Conservation (phyloP, 2,329 filamentous ascomycete genomes). For the Pseudogymnoascus sp. region DNA sequence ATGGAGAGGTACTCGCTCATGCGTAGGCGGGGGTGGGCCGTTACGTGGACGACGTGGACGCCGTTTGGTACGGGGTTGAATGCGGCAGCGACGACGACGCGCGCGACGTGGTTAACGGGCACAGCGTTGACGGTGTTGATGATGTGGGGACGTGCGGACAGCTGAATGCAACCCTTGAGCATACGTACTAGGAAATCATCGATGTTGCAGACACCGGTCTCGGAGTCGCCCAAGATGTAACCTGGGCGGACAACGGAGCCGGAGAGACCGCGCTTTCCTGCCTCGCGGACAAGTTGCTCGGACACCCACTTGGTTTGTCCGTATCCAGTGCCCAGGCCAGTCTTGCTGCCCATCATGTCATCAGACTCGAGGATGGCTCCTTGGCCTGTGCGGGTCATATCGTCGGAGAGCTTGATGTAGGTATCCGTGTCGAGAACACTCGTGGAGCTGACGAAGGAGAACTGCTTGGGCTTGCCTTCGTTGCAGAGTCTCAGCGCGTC, state of each 20-base stretch:
- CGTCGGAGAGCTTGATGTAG: constrained; percentile 67
- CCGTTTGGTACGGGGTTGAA: constrained; percentile 47
- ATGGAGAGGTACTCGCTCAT: constrained; percentile 69
- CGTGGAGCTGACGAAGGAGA: constrained; percentile 78
- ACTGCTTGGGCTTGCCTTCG: constrained; percentile 68
- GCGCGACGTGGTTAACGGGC: constrained; percentile 75
- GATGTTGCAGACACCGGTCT: constrained; percentile 64
- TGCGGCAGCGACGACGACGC: constrained; percentile 68
- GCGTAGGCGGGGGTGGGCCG: constrained; percentile 66
- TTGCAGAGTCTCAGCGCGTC: constrained; percentile 69
- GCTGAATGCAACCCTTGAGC: constrained; percentile 79
- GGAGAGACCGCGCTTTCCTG: constrained; percentile 66
- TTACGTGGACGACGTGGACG: constrained; percentile 64
- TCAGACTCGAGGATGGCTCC: constrained; percentile 66
- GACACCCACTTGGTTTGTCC: constrained; percentile 83
- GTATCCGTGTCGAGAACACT: constrained; percentile 74
- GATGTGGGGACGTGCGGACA: constrained; percentile 66
- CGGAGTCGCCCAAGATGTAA: constrained; percentile 71
- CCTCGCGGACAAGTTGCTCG: constrained; percentile 65
- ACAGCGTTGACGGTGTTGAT: constrained; percentile 84
- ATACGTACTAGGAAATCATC: constrained; percentile 89
- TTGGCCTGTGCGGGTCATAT: constrained; percentile 52
- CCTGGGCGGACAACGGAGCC: constrained; percentile 76
- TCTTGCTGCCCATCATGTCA: constrained; percentile 67
- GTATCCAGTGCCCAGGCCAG: constrained; percentile 77